Conservation (phyloP, 1,284 basidiomycete genomes). For the Flammula alnicola region DNA sequence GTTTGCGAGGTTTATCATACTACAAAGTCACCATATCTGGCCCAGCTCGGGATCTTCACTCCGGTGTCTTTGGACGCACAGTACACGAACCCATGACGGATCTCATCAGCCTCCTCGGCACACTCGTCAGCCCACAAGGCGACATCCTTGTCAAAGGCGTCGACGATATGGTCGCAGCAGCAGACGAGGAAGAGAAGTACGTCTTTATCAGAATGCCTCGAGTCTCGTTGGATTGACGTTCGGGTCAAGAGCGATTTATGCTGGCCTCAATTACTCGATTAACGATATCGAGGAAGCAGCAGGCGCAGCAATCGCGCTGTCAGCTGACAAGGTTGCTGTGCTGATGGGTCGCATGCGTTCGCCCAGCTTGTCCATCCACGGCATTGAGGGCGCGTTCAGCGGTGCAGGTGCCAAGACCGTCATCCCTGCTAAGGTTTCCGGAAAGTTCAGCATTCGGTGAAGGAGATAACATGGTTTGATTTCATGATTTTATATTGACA, state of each 20-base stretch:
- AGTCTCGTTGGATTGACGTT: not conserved
- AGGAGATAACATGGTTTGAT: slow-evolving; percentile 32
- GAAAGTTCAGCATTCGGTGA: slow-evolving; percentile 93
- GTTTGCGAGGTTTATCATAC: slow-evolving; percentile 88
- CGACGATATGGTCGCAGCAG: slow-evolving; percentile 82
- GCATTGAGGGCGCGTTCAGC: slow-evolving; percentile 97
- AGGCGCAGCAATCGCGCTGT: slow-evolving; percentile 80
- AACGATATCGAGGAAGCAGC: slow-evolving; percentile 82
- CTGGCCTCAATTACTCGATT: slow-evolving; percentile 75
- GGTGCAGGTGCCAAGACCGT: slow-evolving; percentile 92
- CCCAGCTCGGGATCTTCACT: slow-evolving; percentile 91
- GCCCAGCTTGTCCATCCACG: slow-evolving; percentile 92
- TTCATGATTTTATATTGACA: slow-evolving; percentile 1
- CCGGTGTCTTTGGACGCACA: slow-evolving; percentile 86
- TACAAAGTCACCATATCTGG: slow-evolving; percentile 87
- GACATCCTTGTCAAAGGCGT: slow-evolving; percentile 92
- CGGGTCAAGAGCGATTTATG: slow-evolving; percentile 62
- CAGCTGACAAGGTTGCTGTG: slow-evolving; percentile 81
- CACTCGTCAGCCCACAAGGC: slow-evolving; percentile 84
- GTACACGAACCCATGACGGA: slow-evolving; percentile 93
- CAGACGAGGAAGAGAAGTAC: slow-evolving; percentile 80
- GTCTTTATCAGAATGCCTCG: slow-evolving; percentile 10
- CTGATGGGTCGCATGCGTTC: slow-evolving; percentile 91
- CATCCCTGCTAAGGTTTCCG: slow-evolving; percentile 89
- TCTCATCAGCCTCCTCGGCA: slow-evolving; percentile 79